These are phyloP conservation scores for Pyricularia sp. DNA, from an alignment of 2,329 filamentous ascomycete genomes.

Conservation along the genomic window DNA sequence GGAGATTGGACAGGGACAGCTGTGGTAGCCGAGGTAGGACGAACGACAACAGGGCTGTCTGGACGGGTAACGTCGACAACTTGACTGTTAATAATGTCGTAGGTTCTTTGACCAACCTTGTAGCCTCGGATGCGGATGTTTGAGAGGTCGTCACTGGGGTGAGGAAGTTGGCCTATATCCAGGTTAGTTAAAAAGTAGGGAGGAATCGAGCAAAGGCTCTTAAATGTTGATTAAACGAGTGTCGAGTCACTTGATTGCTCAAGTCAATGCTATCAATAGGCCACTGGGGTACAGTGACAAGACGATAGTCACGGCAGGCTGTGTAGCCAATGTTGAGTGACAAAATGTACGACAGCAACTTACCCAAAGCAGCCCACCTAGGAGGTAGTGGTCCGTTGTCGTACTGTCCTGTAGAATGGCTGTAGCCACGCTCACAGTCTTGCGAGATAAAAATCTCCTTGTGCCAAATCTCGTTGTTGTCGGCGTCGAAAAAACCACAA, in stretches of 20 bases:
- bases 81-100: constrained; percentile 7
- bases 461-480: constrained; percentile 33
- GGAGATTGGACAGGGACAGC: not conserved
- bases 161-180: constrained; percentile 4
- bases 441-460: constrained; percentile 31
- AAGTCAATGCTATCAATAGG: not conserved
- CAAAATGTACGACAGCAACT: not conserved
- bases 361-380: constrained; percentile 6
- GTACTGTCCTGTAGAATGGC: constrained; percentile 3
- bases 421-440: constrained; percentile 4
- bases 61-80: constrained; percentile 2
- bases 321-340: not conserved
- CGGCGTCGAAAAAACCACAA: constrained; percentile 35
- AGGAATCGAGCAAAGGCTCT: not conserved
- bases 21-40: not conserved
- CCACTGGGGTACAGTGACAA: not conserved
- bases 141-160: constrained; percentile 6
- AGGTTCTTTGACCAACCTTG: constrained; percentile 7
- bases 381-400: constrained; percentile 11
- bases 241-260: not conserved
- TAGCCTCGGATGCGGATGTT: constrained; percentile 6
- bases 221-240: not conserved
- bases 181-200: constrained; percentile 1
- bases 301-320: not conserved
- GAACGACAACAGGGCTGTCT: not conserved